Evolutionary conservation across 495 filamentous ascomycete genomes (phyloP).

Genomic region (Penicillium daleae): DNA sequence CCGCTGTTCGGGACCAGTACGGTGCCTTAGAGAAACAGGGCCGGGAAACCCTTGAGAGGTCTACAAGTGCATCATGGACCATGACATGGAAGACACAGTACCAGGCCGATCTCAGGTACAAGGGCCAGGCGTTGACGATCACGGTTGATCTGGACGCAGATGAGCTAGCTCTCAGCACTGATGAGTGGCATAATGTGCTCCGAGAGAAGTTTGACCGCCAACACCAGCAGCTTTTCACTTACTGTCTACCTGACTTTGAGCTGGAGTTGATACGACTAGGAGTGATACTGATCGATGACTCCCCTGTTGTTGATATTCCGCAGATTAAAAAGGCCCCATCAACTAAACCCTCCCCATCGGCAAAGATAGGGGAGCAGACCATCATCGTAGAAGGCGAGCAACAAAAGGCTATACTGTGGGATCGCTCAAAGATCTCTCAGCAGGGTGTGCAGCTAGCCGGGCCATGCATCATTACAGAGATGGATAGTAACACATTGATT

Average conservation of each 20-base stretch:
- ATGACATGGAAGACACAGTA: constrained; percentile 36
- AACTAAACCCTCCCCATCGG: constrained; percentile 33
- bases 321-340: constrained; percentile 31
- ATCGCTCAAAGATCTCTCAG: constrained; percentile 44
- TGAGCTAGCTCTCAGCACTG: constrained; percentile 30
- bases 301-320: constrained; percentile 41
- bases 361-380: constrained; percentile 34
- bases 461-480: constrained; percentile 53
- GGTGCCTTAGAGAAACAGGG: constrained; percentile 25
- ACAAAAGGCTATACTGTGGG: constrained; percentile 46
- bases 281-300: constrained; percentile 47
- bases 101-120: constrained; percentile 52
- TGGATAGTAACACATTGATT: constrained; percentile 56
- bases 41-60: constrained; percentile 24
- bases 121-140: constrained; percentile 52
- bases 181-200: constrained; percentile 28
- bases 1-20: constrained; percentile 32
- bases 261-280: constrained; percentile 53
- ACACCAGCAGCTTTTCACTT: constrained; percentile 54
- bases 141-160: constrained; percentile 41
- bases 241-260: constrained; percentile 45
- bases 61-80: constrained; percentile 21
- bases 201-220: constrained; percentile 43
- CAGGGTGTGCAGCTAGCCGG: constrained; percentile 43
- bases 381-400: constrained; percentile 47